phyloP scores from a whole-genome alignment of 2,329 filamentous ascomycete genomes.

The Fusarium drepaniforme region DNA sequence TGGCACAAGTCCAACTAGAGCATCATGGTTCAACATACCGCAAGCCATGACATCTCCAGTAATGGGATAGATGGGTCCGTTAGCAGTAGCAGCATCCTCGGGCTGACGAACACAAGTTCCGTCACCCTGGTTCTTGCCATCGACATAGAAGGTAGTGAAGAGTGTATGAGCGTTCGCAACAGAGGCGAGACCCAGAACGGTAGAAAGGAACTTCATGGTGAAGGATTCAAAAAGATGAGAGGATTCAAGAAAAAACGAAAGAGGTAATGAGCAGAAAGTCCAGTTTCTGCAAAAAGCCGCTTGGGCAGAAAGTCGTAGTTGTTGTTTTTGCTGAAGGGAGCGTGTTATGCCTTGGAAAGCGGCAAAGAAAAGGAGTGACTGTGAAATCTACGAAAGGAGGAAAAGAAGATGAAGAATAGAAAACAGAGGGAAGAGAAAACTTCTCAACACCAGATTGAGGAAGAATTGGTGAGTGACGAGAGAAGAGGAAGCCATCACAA shows the following conservation, averaged over 20 bases:
- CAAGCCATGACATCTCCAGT: slow-evolving; percentile 76
- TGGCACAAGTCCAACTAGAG: not conserved
- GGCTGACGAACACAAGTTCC: slow-evolving; percentile 79
- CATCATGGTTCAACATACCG: slow-evolving; percentile 59
- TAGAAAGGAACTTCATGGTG: slow-evolving; percentile 54
- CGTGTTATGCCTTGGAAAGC: slow-evolving; percentile 21
- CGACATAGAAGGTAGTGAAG: slow-evolving; percentile 73
- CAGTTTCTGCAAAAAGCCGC: slow-evolving; percentile 40
- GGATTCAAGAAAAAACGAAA: not conserved
- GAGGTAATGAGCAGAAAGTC: slow-evolving; percentile 34
- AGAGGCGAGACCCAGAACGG: slow-evolving; percentile 52
- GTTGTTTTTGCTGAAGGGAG: slow-evolving; percentile 15
- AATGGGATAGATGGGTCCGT: slow-evolving; percentile 69
- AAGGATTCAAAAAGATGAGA: slow-evolving; percentile 37
- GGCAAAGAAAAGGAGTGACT: slow-evolving; percentile 35
- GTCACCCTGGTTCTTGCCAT: slow-evolving; percentile 74
- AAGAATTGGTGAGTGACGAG: slow-evolving; percentile 32
- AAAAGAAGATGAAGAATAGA: slow-evolving; percentile 29
- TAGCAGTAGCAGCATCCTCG: slow-evolving; percentile 62
- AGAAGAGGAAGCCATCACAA: slow-evolving; percentile 9
- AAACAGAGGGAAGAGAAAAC: slow-evolving; percentile 21
- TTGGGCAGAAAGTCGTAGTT: slow-evolving; percentile 32
- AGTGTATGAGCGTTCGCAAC: slow-evolving; percentile 68
- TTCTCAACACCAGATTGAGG: slow-evolving; percentile 34
- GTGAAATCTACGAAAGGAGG: slow-evolving; percentile 28